Base-by-base conservation (phyloP, 345 rosid species). In the Combretum micranthum region DNA sequence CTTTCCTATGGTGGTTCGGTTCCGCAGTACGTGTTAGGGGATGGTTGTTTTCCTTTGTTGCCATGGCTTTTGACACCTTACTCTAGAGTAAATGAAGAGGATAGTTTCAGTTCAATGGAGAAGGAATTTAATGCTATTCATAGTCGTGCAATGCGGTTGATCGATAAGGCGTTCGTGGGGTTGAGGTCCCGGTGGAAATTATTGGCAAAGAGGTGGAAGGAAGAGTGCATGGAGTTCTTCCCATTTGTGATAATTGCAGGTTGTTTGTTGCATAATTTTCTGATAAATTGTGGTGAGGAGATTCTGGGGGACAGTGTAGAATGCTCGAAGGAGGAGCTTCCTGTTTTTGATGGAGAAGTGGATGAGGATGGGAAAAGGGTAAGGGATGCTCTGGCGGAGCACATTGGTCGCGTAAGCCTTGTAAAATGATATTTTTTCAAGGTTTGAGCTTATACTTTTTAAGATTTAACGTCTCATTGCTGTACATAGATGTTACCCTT, bases 51-150 rank as follows among this genome's bases (percentile, higher is more conserved):
- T 44, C 92, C 97, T 16, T 69, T 83, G 17, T 54, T 83, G 60
- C 75, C 85, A 11, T 90, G 95, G 97, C 87, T 90, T 53, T 39
- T 86, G 65, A 81, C 90, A 47, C 90, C 92, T 55, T 90, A 79
- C 47, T 15, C 42, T 15, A 57, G 49, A 42, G 51, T 57, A 25
- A 63, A 66, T 15, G 87, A 79, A 20, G 86, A 76, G 15, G 72
- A 74, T 44, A 72, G 82, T 64, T 75, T 72, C 8, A 62, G 79
- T 42, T 75, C 70, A 0, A 64, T 64, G 0, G 66, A 68, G 62
- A 69, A 52, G 47, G 84, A 81, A 70, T 90, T 84, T 67, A 83
- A 90, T 60, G 54, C 67, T 2, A 77, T 62, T 49, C 75, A 84
- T 52, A 55, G 57, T 42, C 70, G 61, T 9, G 88, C 80, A 44